Evolutionary conservation across 2,329 filamentous ascomycete species (phyloP).

Genomic region (Elsinoe australis): DNA sequence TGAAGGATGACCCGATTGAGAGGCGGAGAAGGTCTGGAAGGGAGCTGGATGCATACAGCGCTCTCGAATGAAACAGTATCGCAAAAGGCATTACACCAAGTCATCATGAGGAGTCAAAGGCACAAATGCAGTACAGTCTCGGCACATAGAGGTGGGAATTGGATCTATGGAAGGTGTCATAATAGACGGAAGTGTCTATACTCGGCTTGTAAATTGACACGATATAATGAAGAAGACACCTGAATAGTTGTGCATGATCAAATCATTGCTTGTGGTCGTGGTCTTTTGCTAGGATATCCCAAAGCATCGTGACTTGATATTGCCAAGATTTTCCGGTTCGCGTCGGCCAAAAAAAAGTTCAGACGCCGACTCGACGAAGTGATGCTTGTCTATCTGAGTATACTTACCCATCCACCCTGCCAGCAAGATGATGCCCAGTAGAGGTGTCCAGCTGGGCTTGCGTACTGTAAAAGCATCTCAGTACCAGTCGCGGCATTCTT

Average conservation of each 20-base stretch:
- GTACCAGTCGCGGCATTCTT: slow-evolving; percentile 22
- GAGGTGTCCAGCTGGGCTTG: slow-evolving; percentile 36
- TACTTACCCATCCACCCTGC: neutral
- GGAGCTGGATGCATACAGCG: slow-evolving; percentile 58
- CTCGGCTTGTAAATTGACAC: too few relatives aligned
- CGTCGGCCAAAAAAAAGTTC: slow-evolving; percentile 17
- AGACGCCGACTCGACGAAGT: neutral
- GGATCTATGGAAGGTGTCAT: too few relatives aligned
- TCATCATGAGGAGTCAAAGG: neutral
- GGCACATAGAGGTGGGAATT: too few relatives aligned
- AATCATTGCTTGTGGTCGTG: too few relatives aligned
- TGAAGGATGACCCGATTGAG: slow-evolving; percentile 58
- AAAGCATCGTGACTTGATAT: slow-evolving; percentile 7
- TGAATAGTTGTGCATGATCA: too few relatives aligned
- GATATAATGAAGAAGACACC: too few relatives aligned
- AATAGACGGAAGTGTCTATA: too few relatives aligned
- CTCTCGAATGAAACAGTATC: slow-evolving; percentile 57
- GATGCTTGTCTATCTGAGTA: neutral
- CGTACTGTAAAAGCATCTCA: slow-evolving; percentile 22
- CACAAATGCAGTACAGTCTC: neutral
- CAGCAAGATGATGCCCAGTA: slow-evolving; percentile 41
- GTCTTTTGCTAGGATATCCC: too few relatives aligned
- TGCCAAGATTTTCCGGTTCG: slow-evolving; percentile 6
- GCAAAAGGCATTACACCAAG: neutral
- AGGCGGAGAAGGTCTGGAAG: slow-evolving; percentile 45